A percentile compares a stretch with the other conserved stretches of the same genome.
Conservation (phyloP, 371 early-diverging fungal species). For the Mucor circinelloides region DNA sequence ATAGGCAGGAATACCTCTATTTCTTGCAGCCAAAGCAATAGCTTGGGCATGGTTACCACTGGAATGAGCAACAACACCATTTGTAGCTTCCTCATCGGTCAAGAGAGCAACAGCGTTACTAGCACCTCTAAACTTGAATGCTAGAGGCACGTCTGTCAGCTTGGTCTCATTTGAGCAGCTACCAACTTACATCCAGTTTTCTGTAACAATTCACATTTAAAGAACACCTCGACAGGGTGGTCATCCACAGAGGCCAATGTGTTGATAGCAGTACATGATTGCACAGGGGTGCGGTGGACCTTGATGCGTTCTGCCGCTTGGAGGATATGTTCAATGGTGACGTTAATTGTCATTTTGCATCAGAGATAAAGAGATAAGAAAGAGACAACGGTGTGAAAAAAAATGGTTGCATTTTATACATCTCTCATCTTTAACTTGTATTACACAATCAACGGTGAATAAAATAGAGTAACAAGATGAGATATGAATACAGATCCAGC, state of each 20-base stretch:
- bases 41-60: constrained; percentile 60
- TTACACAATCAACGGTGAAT: no score
- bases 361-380: not conserved
- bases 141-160: constrained; percentile 22
- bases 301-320: constrained; percentile 52
- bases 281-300: constrained; percentile 54
- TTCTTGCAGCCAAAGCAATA: constrained; percentile 46
- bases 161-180: not conserved
- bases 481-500: no score
- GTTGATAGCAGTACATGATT: constrained; percentile 42
- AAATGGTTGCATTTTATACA: not conserved
- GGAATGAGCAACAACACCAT: constrained; percentile 50
- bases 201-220: constrained; percentile 63
- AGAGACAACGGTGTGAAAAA: not conserved
- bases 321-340: constrained; percentile 31
- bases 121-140: constrained; percentile 67
- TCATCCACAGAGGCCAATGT: constrained; percentile 26
- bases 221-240: constrained; percentile 40
- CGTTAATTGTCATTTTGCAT: not conserved
- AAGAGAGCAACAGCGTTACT: constrained; percentile 47
- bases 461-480: no score
- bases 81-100: constrained; percentile 29
- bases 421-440: no score
- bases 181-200: constrained; percentile 51
- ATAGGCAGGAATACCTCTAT: constrained; percentile 47